Percentiles rank a stretch among this genome's conserved stretches.
These are phyloP conservation scores for Lasiosphaeris hirsuta DNA, from an alignment of 495 filamentous ascomycete genomes.

Conservation along the genomic window DNA sequence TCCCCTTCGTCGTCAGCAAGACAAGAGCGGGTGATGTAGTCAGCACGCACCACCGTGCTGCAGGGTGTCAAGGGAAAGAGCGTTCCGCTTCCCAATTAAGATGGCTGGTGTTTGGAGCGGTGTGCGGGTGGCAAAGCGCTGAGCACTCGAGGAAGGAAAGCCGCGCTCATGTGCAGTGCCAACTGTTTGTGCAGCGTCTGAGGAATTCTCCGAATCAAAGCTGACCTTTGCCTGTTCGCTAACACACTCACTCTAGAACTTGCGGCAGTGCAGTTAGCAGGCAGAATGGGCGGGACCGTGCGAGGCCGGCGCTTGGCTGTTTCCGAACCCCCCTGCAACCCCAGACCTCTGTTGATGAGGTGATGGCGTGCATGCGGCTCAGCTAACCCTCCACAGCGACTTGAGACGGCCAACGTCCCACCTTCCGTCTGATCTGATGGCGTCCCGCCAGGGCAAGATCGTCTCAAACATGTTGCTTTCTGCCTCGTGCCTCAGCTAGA, in stretches of 20 bases:
- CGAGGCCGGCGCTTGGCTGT: not conserved
- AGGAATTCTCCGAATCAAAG: constrained; percentile 22
- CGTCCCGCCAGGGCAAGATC: constrained; percentile 9
- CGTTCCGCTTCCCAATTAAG: not conserved
- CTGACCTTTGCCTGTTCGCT: not conserved
- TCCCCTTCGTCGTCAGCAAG: not conserved
- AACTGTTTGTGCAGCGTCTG: constrained; percentile 18
- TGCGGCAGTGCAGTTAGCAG: constrained; percentile 2
- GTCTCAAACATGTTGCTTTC: constrained; percentile 15
- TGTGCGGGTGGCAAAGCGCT: not conserved
- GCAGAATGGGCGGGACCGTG: not conserved
- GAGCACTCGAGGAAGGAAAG: not conserved
- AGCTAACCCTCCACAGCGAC: constrained; percentile 10
- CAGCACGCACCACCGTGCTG: not conserved
- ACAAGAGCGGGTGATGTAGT: not conserved
- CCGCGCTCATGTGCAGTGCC: constrained; percentile 3
- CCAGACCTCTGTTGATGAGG: not conserved
- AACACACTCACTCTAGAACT: constrained; percentile 1
- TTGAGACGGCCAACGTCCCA: constrained; percentile 34
- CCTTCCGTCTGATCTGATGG: constrained; percentile 33
- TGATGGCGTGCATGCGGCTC: constrained; percentile 30
- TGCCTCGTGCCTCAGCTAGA: constrained; percentile 1
- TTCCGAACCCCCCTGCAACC: not conserved
- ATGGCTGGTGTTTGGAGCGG: not conserved
- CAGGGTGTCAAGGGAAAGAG: not conserved